Evolutionary conservation across 2,329 filamentous ascomycete species (phyloP), one percentile per base, ranked within the genome.

Genomic region (Clonostachys chloroleuca): DNA sequence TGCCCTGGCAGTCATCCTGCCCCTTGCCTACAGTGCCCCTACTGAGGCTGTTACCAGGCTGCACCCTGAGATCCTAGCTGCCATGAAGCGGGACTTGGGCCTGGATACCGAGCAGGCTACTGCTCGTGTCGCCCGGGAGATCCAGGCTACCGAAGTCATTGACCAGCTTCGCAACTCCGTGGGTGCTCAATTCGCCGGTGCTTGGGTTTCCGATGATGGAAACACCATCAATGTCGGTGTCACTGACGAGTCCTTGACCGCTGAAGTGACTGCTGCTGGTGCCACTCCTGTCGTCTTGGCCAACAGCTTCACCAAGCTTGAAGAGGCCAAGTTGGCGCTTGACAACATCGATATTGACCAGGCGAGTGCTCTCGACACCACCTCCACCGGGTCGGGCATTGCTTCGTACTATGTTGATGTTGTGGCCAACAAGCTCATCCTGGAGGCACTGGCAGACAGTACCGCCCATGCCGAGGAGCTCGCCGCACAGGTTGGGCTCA

Each of bases 51-150:
- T 64, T 40, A 60, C 49, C 53, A 60, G 49, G 52, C 63, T 69
- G n/a, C 65, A 69, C 58, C 66, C 66, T 45, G 53, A 65, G 56
- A 64, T 69, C 52, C 58, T 69, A 44, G 64, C 61, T 51, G 66
- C 66, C 55, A 69, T 69, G 66, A 69, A 69, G 64, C 66, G 66
- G 52, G 66, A 69, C 58, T 54, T 69, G 45, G 66, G 66, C 13
- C 61, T 69, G 17, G 59, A 68, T 46, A 59, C 65, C 44, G 59
- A 61, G 52, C 59, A 66, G 54, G 66, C 66, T 30, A 62, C 59
- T 49, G 60, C 60, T 51, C 65, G 64, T 56, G 66, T 69, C 46
- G 59, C 63, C 50, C 60, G 63, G 13, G 66, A 69, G 53, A 52
- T 65, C 52, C 51, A 53, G 51, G 64, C 65, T 52, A 52, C 55